These are phyloP conservation scores for Royoungia palumana DNA, from an alignment of 768 basidiomycete species.

Conservation along the genomic window DNA sequence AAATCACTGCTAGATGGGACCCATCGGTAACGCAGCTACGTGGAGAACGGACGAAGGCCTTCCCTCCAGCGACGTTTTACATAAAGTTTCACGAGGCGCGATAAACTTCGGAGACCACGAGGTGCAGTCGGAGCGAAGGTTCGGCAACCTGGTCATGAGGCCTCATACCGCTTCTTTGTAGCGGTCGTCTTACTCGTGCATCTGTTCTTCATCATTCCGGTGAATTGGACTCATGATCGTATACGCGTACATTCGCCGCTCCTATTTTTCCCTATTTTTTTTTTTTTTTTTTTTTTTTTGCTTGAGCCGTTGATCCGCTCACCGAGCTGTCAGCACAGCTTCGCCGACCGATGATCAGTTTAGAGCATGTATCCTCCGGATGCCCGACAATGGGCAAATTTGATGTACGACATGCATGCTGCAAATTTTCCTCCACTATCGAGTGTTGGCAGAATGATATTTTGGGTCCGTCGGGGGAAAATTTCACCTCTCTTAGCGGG, in stretches of 20 bases:
- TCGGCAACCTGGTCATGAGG: conserved; percentile 1
- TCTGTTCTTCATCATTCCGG: conserved; percentile 14
- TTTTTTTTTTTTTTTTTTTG: neutral
- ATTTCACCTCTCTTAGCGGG: no score
- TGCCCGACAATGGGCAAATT: no score
- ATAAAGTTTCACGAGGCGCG: conserved; percentile 13
- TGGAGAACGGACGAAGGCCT: conserved; percentile 9
- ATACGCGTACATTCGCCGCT: conserved; percentile 10
- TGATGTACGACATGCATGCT: no score
- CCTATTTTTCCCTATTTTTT: neutral
- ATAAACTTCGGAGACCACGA: conserved; percentile 15
- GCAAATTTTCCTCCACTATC: no score
- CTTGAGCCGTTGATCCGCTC: neutral
- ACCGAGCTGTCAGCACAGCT: neutral
- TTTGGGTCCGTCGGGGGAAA: no score
- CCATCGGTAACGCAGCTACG: conserved; percentile 10
- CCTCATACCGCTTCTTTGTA: conserved; percentile 4
- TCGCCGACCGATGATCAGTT: conserved; percentile 1
- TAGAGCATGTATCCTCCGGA: no score
- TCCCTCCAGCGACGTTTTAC: conserved; percentile 5
- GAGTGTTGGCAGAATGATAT: no score
- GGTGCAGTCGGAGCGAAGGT: conserved; percentile 9
- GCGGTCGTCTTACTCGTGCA: neutral
- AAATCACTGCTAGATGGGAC: neutral
- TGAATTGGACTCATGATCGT: neutral